phyloP scores from a whole-genome alignment of 1,284 basidiomycete genomes.

The Lentinula novae-zelandiae region DNA sequence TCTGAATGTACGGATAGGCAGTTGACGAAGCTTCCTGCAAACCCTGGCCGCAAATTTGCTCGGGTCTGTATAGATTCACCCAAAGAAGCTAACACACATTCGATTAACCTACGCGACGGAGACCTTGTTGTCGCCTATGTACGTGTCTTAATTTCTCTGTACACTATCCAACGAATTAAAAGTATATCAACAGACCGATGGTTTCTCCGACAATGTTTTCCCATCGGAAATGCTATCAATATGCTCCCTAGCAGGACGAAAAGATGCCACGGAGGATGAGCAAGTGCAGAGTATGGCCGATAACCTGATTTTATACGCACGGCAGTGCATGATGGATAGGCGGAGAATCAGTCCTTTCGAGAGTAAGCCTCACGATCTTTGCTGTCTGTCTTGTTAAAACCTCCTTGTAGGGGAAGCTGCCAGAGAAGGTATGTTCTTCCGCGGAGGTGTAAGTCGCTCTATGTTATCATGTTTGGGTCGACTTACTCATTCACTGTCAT shows the following conservation, averaged over 20 bases:
- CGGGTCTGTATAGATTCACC: constrained; percentile 59
- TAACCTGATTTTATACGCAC: constrained; percentile 66
- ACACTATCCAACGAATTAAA: constrained; percentile 18
- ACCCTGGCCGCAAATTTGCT: constrained; percentile 36
- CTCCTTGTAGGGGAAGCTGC: constrained; percentile 49
- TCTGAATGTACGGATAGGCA: constrained; percentile 41
- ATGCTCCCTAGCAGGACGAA: constrained; percentile 58
- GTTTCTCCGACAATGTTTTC: constrained; percentile 85
- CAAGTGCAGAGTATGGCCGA: constrained; percentile 71
- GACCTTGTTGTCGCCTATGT: constrained; percentile 74
- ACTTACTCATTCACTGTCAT: constrained; percentile 12
- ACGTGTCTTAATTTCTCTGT: constrained; percentile 22
- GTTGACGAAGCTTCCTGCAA: constrained; percentile 61
- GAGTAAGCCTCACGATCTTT: constrained; percentile 35
- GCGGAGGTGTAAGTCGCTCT: constrained; percentile 60
- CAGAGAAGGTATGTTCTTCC: constrained; percentile 58
- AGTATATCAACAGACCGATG: constrained; percentile 65
- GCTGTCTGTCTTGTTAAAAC: background rate
- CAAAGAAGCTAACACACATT: constrained; percentile 59
- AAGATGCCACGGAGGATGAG: constrained; percentile 49
- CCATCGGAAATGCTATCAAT: constrained; percentile 66
- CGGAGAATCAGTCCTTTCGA: constrained; percentile 68
- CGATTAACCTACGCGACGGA: constrained; percentile 66
- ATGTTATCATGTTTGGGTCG: background rate
- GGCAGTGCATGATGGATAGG: constrained; percentile 62